These are phyloP conservation scores for Striga asiatica DNA, from an alignment of 257 asterid genomes.

Conservation along the genomic window DNA sequence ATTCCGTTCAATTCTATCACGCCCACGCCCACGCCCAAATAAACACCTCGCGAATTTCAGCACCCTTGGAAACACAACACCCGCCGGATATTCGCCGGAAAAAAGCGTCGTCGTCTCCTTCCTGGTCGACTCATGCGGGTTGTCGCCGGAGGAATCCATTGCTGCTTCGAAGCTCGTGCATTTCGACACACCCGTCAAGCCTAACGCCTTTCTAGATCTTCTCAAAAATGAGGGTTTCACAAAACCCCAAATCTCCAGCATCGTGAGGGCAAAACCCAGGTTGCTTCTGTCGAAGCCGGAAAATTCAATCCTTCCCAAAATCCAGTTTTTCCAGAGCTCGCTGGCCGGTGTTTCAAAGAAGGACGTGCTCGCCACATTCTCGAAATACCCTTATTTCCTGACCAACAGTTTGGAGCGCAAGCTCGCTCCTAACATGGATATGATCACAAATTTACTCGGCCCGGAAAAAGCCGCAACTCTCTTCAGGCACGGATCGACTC, in stretches of 20 bases:
- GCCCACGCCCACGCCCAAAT: no score
- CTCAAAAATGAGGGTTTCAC: not conserved
- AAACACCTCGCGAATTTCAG: no score
- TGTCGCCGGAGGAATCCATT: not conserved
- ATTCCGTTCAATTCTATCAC: no score
- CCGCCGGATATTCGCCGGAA: no score
- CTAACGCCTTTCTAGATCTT: not conserved
- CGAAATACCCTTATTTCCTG: not conserved
- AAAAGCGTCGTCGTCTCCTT: not conserved
- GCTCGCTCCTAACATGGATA: not conserved
- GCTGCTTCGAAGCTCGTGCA: not conserved
- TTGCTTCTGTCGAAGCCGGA: not conserved
- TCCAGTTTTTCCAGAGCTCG: not conserved
- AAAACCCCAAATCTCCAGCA: not conserved
- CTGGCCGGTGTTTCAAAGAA: not conserved
- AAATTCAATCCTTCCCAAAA: not conserved
- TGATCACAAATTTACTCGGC: not conserved
- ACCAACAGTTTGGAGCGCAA: not conserved
- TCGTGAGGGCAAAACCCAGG: not conserved
- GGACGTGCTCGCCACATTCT: not conserved
- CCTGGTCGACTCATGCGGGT: not conserved
- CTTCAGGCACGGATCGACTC: not conserved
- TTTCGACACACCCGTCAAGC: not conserved
- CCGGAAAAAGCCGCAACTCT: not conserved
- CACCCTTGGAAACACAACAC: no score